These are phyloP conservation scores for Monosporozyma yasuniensis DNA, from an alignment of 805 yeast species.

Conservation along the genomic window DNA sequence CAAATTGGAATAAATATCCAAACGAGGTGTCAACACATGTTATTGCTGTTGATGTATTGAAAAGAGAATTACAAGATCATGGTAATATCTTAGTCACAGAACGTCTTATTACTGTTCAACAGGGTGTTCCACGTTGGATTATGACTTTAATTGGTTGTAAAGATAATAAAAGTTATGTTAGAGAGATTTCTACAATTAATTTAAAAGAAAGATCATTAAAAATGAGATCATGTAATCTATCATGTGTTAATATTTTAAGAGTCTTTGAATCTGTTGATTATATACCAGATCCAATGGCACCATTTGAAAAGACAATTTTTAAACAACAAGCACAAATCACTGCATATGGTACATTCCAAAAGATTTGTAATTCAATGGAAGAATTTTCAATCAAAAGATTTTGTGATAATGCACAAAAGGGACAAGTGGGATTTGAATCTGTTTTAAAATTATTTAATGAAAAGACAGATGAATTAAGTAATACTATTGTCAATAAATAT, in stretches of 20 bases:
- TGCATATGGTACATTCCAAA: slow-evolving; percentile 65
- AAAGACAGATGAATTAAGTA: slow-evolving; percentile 24
- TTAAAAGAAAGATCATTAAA: slow-evolving; percentile 51
- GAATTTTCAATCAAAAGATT: slow-evolving; percentile 89
- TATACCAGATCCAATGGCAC: slow-evolving; percentile 52
- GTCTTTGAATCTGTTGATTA: slow-evolving; percentile 87
- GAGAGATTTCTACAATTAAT: slow-evolving; percentile 85
- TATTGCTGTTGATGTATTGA: slow-evolving; percentile 80
- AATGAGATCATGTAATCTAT: slow-evolving; percentile 79
- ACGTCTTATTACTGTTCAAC: slow-evolving; percentile 80
- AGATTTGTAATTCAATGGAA: slow-evolving; percentile 73
- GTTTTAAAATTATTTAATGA: slow-evolving; percentile 47
- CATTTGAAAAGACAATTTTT: slow-evolving; percentile 49
- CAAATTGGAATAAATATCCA: slow-evolving; percentile 97
- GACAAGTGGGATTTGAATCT: slow-evolving; percentile 75
- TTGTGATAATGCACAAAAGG: slow-evolving; percentile 75
- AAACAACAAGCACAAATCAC: slow-evolving; percentile 81
- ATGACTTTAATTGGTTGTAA: slow-evolving; percentile 71
- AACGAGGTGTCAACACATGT: slow-evolving; percentile 89
- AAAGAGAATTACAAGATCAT: slow-evolving; percentile 53
- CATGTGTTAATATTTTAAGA: slow-evolving; percentile 62
- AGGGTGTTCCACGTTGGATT: slow-evolving; percentile 79
- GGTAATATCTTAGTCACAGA: slow-evolving; percentile 63
- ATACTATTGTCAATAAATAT: slow-evolving; percentile 21
- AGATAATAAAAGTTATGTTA: slow-evolving; percentile 61